Conservation (phyloP, 148 eudicot genomes). For the Persicaria tinctoria region DNA sequence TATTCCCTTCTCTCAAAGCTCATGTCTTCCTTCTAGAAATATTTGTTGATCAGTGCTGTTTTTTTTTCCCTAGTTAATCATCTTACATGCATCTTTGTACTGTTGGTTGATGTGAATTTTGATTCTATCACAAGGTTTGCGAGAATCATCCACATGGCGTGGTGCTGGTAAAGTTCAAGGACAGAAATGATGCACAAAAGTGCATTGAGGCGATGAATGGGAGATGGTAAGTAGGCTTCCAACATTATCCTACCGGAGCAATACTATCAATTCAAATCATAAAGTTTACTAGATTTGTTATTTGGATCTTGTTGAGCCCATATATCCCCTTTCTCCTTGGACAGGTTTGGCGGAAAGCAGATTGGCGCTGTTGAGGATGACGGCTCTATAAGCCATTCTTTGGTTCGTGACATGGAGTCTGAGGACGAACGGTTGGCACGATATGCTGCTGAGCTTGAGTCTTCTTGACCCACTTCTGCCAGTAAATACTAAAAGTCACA, state of each 20-base stretch:
- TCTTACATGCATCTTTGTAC: not conserved
- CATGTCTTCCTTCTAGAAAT: no score
- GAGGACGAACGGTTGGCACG: slow-evolving; percentile 74
- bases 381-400: slow-evolving; percentile 69
- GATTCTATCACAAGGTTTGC: slow-evolving; percentile 43
- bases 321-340: not conserved
- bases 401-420: slow-evolving; percentile 49
- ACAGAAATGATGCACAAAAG: slow-evolving; percentile 65
- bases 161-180: slow-evolving; percentile 82
- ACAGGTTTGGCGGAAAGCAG: slow-evolving; percentile 87
- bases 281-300: not conserved
- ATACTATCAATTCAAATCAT: not conserved
- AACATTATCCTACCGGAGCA: not conserved
- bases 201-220: slow-evolving; percentile 91
- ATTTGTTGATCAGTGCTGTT: no score
- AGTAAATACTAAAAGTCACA: no score
- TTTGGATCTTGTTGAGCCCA: not conserved
- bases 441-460: slow-evolving; percentile 90
- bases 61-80: no score
- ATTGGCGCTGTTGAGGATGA: slow-evolving; percentile 77
- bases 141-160: slow-evolving; percentile 97
- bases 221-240: slow-evolving; percentile 55
- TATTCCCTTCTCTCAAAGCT: not conserved
- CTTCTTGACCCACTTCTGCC: slow-evolving; percentile 14
- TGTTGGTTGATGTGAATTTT: not conserved